Conservation (phyloP, 371 early-diverging fungal species). For the Coemansia linderi region DNA sequence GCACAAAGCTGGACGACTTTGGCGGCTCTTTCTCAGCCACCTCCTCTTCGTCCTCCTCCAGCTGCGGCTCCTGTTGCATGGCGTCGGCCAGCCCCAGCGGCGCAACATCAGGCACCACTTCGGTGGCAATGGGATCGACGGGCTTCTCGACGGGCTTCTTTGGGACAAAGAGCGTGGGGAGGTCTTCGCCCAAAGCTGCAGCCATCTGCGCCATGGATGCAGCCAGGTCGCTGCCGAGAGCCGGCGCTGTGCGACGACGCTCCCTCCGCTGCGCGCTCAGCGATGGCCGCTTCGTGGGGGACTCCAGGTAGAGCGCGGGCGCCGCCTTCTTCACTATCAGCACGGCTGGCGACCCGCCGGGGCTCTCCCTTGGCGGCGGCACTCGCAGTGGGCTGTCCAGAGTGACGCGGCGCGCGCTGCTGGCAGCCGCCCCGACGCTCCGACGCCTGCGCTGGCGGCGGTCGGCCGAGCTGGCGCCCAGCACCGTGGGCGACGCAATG, state of each 20-base stretch:
- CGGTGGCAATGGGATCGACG: not conserved
- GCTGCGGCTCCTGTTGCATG: conserved; percentile 19
- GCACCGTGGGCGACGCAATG: conserved; percentile 24
- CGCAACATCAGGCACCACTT: conserved; percentile 2
- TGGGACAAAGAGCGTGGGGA: conserved; percentile 17
- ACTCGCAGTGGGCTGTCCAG: conserved; percentile 5
- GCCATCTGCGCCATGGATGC: conserved; percentile 45
- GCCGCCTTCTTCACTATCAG: conserved; percentile 8
- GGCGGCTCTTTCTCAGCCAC: not conserved
- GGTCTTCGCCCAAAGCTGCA: conserved; percentile 44
- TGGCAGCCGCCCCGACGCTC: conserved; percentile 19
- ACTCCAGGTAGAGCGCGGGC: conserved; percentile 2
- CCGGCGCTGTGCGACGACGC: conserved; percentile 40
- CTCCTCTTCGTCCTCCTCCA: not conserved
- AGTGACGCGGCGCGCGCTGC: conserved; percentile 12
- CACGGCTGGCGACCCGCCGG: not conserved
- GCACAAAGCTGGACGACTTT: conserved; percentile 23
- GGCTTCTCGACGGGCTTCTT: not conserved
- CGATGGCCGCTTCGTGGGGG: conserved; percentile 7
- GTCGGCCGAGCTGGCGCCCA: conserved; percentile 17
- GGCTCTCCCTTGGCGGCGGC: not conserved
- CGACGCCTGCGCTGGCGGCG: conserved; percentile 33
- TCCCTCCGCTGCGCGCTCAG: conserved; percentile 18
- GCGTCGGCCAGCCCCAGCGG: conserved; percentile 47
- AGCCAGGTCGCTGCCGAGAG: not conserved